Evolutionary conservation across 2,329 filamentous ascomycete genomes (phyloP).

Genomic region (Ophiostoma ips): DNA sequence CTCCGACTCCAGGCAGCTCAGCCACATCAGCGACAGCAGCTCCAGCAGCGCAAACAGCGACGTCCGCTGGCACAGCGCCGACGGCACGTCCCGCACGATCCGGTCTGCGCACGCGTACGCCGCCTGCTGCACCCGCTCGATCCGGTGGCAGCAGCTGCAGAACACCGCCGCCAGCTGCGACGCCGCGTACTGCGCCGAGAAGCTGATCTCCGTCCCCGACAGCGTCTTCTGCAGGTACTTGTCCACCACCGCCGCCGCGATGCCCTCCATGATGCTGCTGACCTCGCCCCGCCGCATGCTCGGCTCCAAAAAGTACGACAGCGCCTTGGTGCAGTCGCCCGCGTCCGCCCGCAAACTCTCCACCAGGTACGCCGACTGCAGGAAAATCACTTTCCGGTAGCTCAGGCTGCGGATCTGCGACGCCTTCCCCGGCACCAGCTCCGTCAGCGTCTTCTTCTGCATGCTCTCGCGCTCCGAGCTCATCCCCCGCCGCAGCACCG

Average conservation of each 20-base stretch:
- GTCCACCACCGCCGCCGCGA: conserved; percentile 55
- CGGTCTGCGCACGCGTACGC: conserved; percentile 72
- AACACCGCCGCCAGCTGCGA: conserved; percentile 77
- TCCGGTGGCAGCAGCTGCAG: conserved; percentile 82
- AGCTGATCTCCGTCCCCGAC: conserved; percentile 55
- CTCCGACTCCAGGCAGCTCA: conserved; percentile 83
- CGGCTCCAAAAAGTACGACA: conserved; percentile 91
- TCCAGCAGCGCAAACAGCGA: conserved; percentile 90
- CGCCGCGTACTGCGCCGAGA: conserved; percentile 85
- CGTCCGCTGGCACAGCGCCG: conserved; percentile 74
- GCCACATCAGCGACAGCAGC: conserved; percentile 87
- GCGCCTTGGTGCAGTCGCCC: conserved; percentile 78
- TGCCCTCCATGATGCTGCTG: conserved; percentile 49
- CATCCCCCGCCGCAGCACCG: conserved; percentile 75
- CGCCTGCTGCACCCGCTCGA: conserved; percentile 78
- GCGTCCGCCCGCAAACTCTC: conserved; percentile 76
- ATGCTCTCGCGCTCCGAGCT: conserved; percentile 61
- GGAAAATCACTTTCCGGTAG: conserved; percentile 82
- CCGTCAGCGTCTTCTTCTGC: conserved; percentile 66
- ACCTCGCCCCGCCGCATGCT: conserved; percentile 56
- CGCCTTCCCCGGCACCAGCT: conserved; percentile 62
- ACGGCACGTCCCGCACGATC: conserved; percentile 74
- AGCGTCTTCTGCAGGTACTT: conserved; percentile 68
- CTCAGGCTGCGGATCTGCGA: conserved; percentile 68
- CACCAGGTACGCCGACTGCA: conserved; percentile 80